Base-by-base conservation (phyloP, 768 basidiomycete species). In the Harrya chromipes region DNA sequence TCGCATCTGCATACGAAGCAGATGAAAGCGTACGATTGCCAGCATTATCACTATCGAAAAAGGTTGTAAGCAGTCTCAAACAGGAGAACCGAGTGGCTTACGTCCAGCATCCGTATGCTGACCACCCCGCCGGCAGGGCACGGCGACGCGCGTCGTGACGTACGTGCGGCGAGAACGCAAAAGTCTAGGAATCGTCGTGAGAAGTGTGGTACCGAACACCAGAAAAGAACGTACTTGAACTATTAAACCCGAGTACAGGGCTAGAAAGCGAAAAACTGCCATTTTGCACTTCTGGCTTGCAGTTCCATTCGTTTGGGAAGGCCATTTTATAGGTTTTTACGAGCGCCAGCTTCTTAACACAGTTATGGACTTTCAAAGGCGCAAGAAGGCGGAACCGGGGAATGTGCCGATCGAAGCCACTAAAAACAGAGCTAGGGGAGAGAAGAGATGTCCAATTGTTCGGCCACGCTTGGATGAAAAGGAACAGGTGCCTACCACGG, bases 51-150 rank as follows among this genome's bases (percentile, higher is more conserved):
- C 83, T 84, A 59, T 6, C 55, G 6, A 26, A 35, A 47, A 63
- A 3, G 19, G 19, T 37, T 9, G 44, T 38, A 41, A 47, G 37
- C 37, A 26, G n/a, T 34, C 16, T 20, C 64, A 70, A 17, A 33
- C 5, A 16, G 19, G 40, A 59, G 9, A 19, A 20, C 14, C 7
- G 7, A 14, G 31, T n/a, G 11, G 65, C 71, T 40, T 52, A 86
- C 85, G 75, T 77, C 69, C 78, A 81, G 57, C 86, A 88, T 60
- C 84, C 83, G 48, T 73, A 64, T 14, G 75, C 74, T 16, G 72
- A 72, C 84, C 84, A 88, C 42, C 66, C 72, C 3, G 70, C 70
- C 8, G 82, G 83, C 43, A 86, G 73, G 1, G 50, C 40, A 23
- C 59, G 63, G 33, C 46, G 54, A 43, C 63, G 46, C 11, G 23